Conservation (phyloP, 768 basidiomycete species). For the Tulasnella sp. region DNA sequence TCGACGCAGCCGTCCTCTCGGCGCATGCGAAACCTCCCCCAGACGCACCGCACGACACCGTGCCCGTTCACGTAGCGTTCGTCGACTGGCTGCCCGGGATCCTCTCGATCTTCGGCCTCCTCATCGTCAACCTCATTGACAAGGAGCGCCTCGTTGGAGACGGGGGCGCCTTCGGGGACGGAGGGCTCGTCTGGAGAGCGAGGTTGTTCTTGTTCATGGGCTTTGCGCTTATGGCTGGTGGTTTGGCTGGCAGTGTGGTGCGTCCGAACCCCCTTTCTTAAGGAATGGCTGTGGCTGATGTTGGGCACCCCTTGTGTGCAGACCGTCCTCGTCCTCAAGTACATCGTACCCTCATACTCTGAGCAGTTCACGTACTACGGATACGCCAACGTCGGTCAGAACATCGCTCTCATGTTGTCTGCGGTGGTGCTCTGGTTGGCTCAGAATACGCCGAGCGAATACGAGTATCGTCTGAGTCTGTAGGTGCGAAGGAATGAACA, state of each 20-base stretch:
- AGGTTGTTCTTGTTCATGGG: slow-evolving; percentile 86
- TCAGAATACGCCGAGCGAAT: slow-evolving; percentile 71
- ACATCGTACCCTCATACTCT: slow-evolving; percentile 58
- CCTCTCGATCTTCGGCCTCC: slow-evolving; percentile 82
- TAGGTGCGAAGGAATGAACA: slow-evolving; percentile 22
- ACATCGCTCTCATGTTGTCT: slow-evolving; percentile 72
- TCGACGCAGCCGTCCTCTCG: slow-evolving; percentile 86
- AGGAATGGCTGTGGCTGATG: neutral
- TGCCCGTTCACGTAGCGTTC: slow-evolving; percentile 75
- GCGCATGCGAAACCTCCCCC: slow-evolving; percentile 71
- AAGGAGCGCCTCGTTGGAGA: slow-evolving; percentile 78
- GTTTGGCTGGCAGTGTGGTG: slow-evolving; percentile 92
- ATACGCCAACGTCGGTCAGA: slow-evolving; percentile 92
- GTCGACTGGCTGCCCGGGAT: slow-evolving; percentile 98
- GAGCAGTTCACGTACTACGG: slow-evolving; percentile 84
- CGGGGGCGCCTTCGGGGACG: slow-evolving; percentile 41
- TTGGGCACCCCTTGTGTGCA: slow-evolving; percentile 26
- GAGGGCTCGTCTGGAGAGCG: slow-evolving; percentile 83
- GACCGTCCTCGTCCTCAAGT: slow-evolving; percentile 87
- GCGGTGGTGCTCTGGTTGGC: slow-evolving; percentile 86
- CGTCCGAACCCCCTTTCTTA: slow-evolving; percentile 26
- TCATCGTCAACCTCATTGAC: slow-evolving; percentile 89
- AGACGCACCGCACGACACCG: slow-evolving; percentile 53
- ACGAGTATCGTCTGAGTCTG: slow-evolving; percentile 83
- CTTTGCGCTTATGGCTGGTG: slow-evolving; percentile 96